Evolutionary conservation across 345 rosid species (phyloP).

Genomic region (Alliaria petiolata): DNA sequence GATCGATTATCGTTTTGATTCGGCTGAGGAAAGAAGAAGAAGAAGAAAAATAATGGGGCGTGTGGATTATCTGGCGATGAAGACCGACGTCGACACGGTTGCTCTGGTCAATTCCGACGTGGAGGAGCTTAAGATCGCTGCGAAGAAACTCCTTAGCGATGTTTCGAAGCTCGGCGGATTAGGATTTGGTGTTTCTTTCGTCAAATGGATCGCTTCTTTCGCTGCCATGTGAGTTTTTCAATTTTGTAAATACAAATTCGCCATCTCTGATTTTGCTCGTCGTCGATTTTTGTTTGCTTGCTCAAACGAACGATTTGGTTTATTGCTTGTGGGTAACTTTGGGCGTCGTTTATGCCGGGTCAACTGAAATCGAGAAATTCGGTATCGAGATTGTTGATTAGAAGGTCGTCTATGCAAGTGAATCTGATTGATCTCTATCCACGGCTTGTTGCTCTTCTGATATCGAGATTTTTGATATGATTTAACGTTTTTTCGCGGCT

Average conservation of each 20-base stretch:
- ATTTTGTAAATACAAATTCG: too few species aligned
- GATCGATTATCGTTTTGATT: background rate
- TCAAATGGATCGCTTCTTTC: slow-evolving; percentile 76
- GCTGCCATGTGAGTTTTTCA: slow-evolving; percentile 63
- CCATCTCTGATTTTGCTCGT: background rate
- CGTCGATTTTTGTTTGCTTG: background rate
- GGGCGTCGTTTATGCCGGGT: background rate
- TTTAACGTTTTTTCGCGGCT: background rate
- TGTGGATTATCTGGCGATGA: slow-evolving; percentile 60
- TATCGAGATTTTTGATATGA: background rate
- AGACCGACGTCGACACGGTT: slow-evolving; percentile 42
- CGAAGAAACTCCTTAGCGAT: slow-evolving; percentile 49
- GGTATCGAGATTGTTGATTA: background rate
- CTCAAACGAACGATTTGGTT: too few species aligned
- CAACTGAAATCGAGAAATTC: background rate
- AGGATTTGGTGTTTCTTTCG: slow-evolving; percentile 66
- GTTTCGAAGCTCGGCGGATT: slow-evolving; percentile 64
- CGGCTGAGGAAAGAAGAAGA: background rate
- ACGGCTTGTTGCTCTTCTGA: background rate
- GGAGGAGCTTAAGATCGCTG: slow-evolving; percentile 56
- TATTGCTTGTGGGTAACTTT: too few species aligned
- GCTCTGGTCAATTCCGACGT: slow-evolving; percentile 57
- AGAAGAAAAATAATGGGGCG: slow-evolving; percentile 64
- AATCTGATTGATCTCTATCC: background rate
- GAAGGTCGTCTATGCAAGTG: background rate